Evolutionary conservation across 73 alveolate genomes (phyloP).

Genomic region (Tetrahymena thermophila): DNA sequence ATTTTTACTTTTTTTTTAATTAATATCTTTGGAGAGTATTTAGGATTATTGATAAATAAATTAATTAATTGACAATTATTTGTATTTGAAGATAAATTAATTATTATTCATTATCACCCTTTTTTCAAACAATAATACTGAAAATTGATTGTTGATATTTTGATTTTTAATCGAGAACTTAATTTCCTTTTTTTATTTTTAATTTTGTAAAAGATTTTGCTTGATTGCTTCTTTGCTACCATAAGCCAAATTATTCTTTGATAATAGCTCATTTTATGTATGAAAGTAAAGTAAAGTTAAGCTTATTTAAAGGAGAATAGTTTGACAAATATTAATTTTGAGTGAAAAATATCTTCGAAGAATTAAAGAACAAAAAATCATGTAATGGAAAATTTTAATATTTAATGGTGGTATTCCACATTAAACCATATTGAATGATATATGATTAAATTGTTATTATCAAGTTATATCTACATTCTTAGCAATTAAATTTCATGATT

Average conservation of each 20-base stretch:
- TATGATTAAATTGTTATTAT: not conserved
- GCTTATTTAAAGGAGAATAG: not conserved
- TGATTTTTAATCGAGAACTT: not conserved
- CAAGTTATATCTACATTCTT: not conserved
- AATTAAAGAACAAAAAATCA: not conserved
- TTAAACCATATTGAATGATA: no score
- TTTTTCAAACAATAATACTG: not conserved
- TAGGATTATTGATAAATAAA: not conserved
- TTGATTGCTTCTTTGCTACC: not conserved
- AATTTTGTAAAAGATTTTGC: not conserved
- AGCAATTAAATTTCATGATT: no score
- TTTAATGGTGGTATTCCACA: no score
- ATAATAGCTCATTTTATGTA: no score
- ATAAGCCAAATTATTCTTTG: not conserved
- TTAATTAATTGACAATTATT: no score
- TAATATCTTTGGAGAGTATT: not conserved
- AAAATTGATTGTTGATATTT: not conserved
- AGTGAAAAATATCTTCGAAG: not conserved
- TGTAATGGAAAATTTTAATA: no score
- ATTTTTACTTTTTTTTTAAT: not conserved
- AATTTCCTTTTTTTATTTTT: no score
- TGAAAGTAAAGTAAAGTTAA: not conserved
- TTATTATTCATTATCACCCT: not conserved
- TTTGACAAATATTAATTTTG: not conserved
- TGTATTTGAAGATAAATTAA: not conserved